Conservation (phyloP, 805 yeast species). For the Schwanniomyces occidentalis region DNA sequence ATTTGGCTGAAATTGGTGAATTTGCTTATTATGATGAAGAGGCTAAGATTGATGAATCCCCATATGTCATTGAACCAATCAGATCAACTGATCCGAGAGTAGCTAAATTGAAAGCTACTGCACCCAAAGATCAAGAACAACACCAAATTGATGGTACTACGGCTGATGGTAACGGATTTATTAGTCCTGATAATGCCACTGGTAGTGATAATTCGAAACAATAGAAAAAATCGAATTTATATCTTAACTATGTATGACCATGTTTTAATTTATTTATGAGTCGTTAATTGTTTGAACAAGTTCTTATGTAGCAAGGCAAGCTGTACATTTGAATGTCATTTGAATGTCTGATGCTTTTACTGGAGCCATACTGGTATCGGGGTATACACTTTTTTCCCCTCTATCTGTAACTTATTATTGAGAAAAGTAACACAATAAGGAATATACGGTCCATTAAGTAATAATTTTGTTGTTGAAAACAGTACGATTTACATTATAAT, state of each 20-base stretch:
- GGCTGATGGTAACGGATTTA: conserved; percentile 15
- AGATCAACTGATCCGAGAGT: conserved; percentile 54
- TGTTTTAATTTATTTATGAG: no score
- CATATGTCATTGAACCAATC: conserved; percentile 75
- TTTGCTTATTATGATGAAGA: conserved; percentile 66
- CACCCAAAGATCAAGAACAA: conserved; percentile 14
- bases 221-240: background rate
- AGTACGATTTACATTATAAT: no score
- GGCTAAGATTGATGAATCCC: conserved; percentile 21
- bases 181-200: conserved; percentile 18
- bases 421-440: no score
- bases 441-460: no score
- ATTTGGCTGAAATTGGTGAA: conserved; percentile 89
- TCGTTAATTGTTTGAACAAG: no score
- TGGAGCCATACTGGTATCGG: no score
- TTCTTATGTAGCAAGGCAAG: no score
- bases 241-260: background rate
- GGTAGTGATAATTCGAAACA: conserved; percentile 15
- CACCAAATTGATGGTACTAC: conserved; percentile 12
- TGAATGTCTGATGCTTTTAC: no score
- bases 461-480: no score
- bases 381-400: no score
- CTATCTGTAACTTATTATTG: no score
- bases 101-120: conserved; percentile 30
- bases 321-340: no score